A percentile compares a stretch with the other conserved stretches of the same genome.
phyloP scores from a whole-genome alignment of 768 basidiomycete species.

The Vararia minispora region DNA sequence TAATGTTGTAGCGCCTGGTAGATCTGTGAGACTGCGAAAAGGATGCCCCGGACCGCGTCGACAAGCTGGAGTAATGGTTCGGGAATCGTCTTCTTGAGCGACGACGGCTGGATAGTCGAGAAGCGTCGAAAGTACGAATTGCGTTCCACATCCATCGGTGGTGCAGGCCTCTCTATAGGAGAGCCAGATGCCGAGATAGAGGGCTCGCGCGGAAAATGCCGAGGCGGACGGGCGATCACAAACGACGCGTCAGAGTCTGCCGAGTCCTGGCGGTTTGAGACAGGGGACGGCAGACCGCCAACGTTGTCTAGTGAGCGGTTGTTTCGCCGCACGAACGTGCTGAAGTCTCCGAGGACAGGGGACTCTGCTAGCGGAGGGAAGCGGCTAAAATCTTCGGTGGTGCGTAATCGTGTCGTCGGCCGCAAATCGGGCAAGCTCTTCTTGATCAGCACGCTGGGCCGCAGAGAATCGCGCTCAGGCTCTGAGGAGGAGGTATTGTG shows the following conservation, averaged over 20 bases:
- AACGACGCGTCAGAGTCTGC: conserved; percentile 25
- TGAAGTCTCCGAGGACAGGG: too few species aligned
- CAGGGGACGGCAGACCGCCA: conserved; percentile 29
- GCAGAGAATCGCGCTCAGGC: conserved; percentile 24
- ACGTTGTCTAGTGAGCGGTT: too few species aligned
- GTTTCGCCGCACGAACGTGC: too few species aligned
- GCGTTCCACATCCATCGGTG: conserved; percentile 66
- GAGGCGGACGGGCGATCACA: conserved; percentile 16
- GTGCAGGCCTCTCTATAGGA: conserved; percentile 29
- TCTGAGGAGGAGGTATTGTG: conserved; percentile 42
- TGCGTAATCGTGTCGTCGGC: conserved; percentile 28
- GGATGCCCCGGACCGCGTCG: conserved; percentile 84
- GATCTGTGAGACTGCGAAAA: conserved; percentile 87
- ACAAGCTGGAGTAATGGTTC: conserved; percentile 56
- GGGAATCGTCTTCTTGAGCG: conserved; percentile 57
- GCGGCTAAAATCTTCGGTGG: background rate
- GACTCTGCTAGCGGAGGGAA: too few species aligned
- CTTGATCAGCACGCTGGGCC: conserved; percentile 39
- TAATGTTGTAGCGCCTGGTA: conserved; percentile 86
- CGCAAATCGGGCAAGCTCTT: conserved; percentile 85
- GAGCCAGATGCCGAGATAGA: conserved; percentile 29
- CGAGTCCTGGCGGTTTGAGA: conserved; percentile 36
- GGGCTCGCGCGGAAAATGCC: conserved; percentile 20
- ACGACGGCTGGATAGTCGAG: conserved; percentile 57
- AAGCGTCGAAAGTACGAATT: conserved; percentile 93